Base-by-base conservation (phyloP, 495 filamentous ascomycete species). In the Podospora appendiculata region DNA sequence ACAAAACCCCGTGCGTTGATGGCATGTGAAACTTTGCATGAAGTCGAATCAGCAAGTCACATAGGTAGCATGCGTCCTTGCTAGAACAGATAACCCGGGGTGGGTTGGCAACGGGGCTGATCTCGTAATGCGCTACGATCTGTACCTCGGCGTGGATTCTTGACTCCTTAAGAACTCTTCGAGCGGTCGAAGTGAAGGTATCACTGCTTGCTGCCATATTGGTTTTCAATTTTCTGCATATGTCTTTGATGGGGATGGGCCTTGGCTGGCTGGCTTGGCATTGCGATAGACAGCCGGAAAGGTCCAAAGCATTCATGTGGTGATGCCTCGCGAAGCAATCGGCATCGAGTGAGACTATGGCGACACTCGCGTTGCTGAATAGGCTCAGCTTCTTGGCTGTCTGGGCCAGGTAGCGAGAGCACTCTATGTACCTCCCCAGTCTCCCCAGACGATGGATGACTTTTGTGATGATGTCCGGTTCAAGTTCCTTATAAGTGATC, bases 141-240 rank as follows among this genome's bases (percentile, higher is more conserved):
- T 77, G 74, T 9, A 79, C 70, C 58, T 79, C 74, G 33, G 76
- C 75, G 52, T 79, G 74, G 19, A 79, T 65, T 41, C 68, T 73
- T 0, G 62, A 63, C 6, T 70, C 59, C 3, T 33, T 45, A 9
- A 70, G 45, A 6, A 50, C 11, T 14, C 41, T 39, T 11, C 34
- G 10, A 14, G 18, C 17, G 1, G n/a, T 45, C 8, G 16, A 16
- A 2, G 11, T n/a, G 9, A 56, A 52, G 4, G 18, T 18, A 16
- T 34, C 42, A 12, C 53, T 42, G 4, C 34, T 17, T 13, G 6
- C 14, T 43, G 19, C 18, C n/a, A 10, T n/a, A 11, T n/a, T 19
- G 2, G 6, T 41, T 25, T 25, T 2, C 5, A 25, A 13, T 48
- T 38, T 36, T 38, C 9, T 17, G 39, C 44, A 48, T 19, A 54